These are phyloP conservation scores for Echium plantagineum DNA, from an alignment of 257 asterid species.

Conservation along the genomic window DNA sequence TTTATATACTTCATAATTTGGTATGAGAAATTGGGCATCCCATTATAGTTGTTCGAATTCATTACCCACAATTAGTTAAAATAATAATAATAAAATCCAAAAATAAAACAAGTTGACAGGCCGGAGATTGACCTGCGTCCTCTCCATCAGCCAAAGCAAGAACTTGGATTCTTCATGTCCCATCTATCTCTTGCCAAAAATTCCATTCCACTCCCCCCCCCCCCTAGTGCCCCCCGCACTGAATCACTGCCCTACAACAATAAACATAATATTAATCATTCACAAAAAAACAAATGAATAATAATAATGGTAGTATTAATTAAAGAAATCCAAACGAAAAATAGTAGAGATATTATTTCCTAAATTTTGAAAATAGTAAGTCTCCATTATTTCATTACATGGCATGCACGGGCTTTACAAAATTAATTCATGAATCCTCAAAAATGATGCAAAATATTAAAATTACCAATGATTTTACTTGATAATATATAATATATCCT, in stretches of 20 bases:
- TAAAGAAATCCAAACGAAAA: too few species aligned
- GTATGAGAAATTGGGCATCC: conserved; percentile 3
- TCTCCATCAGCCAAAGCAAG: conserved; percentile 34
- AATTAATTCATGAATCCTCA: too few species aligned
- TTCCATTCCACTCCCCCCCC: conserved; percentile 7
- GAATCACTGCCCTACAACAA: conserved; percentile 20
- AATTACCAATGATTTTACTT: too few species aligned
- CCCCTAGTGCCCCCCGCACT: conserved; percentile 11
- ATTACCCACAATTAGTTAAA: not conserved
- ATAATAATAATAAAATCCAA: not conserved
- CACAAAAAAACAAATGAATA: not conserved
- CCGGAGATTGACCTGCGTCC: conserved; percentile 57
- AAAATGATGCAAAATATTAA: too few species aligned
- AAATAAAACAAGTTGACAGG: conserved; percentile 41
- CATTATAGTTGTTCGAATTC: not conserved
- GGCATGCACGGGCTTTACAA: too few species aligned
- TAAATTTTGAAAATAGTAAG: too few species aligned
- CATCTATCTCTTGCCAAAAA: conserved; percentile 22
- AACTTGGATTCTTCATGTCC: conserved; percentile 39
- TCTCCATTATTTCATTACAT: too few species aligned
- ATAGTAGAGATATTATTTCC: too few species aligned
- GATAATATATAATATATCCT: too few species aligned
- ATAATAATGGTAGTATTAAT: too few species aligned
- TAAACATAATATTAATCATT: not conserved
- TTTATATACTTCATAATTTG: not conserved